Percentiles rank a stretch among this genome's conserved stretches.
Evolutionary conservation across 2,329 filamentous ascomycete genomes (phyloP).

Genomic region (Scopulariopsis brevicaulis): DNA sequence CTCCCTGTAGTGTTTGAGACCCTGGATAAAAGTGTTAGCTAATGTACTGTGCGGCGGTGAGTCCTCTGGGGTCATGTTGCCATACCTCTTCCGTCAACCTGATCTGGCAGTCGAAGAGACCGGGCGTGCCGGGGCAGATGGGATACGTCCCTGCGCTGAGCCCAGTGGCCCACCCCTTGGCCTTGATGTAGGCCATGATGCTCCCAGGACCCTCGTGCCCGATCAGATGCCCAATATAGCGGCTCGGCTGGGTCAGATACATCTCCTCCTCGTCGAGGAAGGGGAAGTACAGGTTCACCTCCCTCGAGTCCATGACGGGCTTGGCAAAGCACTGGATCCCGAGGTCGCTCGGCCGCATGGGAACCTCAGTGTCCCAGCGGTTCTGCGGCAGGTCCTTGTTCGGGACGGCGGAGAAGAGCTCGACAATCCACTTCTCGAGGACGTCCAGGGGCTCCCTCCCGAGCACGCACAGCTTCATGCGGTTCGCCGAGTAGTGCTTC

Average conservation of each 20-base stretch:
- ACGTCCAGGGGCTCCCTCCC: conserved; percentile 74
- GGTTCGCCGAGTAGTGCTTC: conserved; percentile 83
- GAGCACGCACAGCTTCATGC: conserved; percentile 83
- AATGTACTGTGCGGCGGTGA: background rate
- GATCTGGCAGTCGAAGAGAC: conserved; percentile 69
- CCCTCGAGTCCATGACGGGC: conserved; percentile 79
- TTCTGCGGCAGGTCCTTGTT: conserved; percentile 67
- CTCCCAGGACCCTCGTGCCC: conserved; percentile 90
- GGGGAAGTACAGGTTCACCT: conserved; percentile 70
- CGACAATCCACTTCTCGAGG: conserved; percentile 71
- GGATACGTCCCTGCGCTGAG: conserved; percentile 67
- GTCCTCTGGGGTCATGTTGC: background rate
- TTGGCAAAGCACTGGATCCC: conserved; percentile 73
- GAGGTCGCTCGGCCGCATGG: conserved; percentile 36
- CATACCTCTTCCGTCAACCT: conserved; percentile 70
- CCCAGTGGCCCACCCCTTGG: conserved; percentile 79
- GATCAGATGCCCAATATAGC: conserved; percentile 80
- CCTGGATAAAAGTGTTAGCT: conserved; percentile 22
- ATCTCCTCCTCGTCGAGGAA: conserved; percentile 75
- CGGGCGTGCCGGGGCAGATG: conserved; percentile 65
- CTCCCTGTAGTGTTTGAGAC: conserved; percentile 70
- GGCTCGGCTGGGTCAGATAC: conserved; percentile 70
- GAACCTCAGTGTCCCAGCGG: conserved; percentile 38
- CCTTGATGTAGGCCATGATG: conserved; percentile 81
- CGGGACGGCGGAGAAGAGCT: conserved; percentile 69